Evolutionary conservation across 805 yeast genomes (phyloP).

Genomic region (Cyberlindnera sargentensis): DNA sequence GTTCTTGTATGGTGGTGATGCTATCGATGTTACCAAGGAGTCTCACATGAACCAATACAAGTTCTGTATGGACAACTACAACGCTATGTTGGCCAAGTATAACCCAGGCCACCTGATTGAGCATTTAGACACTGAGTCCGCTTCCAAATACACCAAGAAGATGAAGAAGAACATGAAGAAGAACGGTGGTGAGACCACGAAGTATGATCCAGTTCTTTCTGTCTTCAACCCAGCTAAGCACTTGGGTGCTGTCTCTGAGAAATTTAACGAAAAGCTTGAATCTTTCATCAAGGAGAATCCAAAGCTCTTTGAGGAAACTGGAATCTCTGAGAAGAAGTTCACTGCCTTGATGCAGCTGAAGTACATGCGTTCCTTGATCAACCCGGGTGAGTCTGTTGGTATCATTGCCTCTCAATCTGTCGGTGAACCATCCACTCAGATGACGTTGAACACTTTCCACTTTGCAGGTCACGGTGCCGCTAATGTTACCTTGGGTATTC

Average conservation of each 20-base stretch:
- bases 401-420: conserved; percentile 96
- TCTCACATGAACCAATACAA: conserved; percentile 89
- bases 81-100: conserved; percentile 77
- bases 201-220: conserved; percentile 85
- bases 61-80: conserved; percentile 89
- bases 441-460: conserved; percentile 96
- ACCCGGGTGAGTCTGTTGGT: conserved; percentile 98
- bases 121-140: conserved; percentile 78
- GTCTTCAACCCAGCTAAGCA: conserved; percentile 83
- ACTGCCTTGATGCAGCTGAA: conserved; percentile 96
- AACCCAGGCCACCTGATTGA: conserved; percentile 69
- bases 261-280: conserved; percentile 77
- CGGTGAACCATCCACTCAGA: conserved; percentile 99
- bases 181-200: conserved; percentile 50
- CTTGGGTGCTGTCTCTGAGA: conserved; percentile 89
- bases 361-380: conserved; percentile 90
- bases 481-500: conserved; percentile 97
- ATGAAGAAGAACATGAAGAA: conserved; percentile 65
- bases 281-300: conserved; percentile 52
- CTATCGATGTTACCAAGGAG: conserved; percentile 90
- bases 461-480: conserved; percentile 99
- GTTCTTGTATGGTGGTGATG: conserved; percentile 96
- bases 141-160: conserved; percentile 75
- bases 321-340: conserved; percentile 71
- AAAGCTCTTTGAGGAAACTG: conserved; percentile 45